A percentile compares a stretch with the other conserved stretches of the same genome.
phyloP scores from a whole-genome alignment of 495 filamentous ascomycete genomes.

The Neurospora sp. region DNA sequence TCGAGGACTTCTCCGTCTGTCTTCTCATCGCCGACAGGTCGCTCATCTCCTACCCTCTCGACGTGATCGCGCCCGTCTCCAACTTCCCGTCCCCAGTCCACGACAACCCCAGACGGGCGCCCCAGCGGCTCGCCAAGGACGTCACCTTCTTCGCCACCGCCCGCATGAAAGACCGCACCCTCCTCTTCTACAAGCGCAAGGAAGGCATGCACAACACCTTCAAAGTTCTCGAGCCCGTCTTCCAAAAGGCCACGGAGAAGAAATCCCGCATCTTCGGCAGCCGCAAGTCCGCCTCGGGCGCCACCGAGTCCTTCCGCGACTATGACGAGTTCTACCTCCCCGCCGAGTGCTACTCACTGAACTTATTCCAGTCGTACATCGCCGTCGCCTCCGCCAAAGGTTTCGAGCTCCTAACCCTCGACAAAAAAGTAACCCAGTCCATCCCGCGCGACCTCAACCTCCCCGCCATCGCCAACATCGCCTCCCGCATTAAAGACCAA shows the following conservation, averaged over 20 bases:
- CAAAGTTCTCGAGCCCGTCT: conserved; percentile 91
- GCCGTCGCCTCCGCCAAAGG: conserved; percentile 83
- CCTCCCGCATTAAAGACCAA: conserved; percentile 65
- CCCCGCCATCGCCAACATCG: conserved; percentile 69
- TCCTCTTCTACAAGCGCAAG: conserved; percentile 95
- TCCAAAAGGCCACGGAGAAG: conserved; percentile 75
- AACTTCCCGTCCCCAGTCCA: conserved; percentile 48
- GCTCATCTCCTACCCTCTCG: conserved; percentile 88
- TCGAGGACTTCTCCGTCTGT: conserved; percentile 91
- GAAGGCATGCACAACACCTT: conserved; percentile 87
- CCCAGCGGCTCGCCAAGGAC: conserved; percentile 87
- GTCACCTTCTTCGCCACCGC: conserved; percentile 94
- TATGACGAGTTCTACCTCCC: conserved; percentile 99
- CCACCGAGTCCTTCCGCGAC: conserved; percentile 92
- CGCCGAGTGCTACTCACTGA: conserved; percentile 88
- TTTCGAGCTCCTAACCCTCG: conserved; percentile 92
- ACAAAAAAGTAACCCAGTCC: conserved; percentile 87
- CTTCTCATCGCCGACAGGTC: conserved; percentile 84
- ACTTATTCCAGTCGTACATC: conserved; percentile 88
- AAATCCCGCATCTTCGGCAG: conserved; percentile 58
- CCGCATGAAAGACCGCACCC: conserved; percentile 87
- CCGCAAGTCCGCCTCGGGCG: conserved; percentile 40
- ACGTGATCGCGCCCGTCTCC: conserved; percentile 69
- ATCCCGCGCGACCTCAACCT: conserved; percentile 70
- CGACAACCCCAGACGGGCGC: conserved; percentile 62